Percentiles rank a stretch among this genome's conserved stretches.
Evolutionary conservation across 345 rosid genomes (phyloP).

Genomic region (Syzygium aromaticum): DNA sequence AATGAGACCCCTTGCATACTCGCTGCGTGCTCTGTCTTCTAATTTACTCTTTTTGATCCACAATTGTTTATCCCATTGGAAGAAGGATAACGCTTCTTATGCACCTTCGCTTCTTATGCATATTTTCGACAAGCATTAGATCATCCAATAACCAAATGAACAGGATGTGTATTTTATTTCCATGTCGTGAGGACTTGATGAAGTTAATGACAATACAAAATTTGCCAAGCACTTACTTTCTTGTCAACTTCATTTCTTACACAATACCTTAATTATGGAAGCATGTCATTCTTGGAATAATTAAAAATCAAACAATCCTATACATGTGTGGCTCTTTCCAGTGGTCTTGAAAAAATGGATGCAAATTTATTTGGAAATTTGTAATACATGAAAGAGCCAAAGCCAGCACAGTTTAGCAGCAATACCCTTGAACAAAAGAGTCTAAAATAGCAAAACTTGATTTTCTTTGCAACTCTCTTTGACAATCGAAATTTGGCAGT

Average conservation of each 20-base stretch:
- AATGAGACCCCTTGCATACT: background rate
- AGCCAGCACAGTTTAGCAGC: background rate
- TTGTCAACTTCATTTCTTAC: constrained; percentile 59
- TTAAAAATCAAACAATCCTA: no score
- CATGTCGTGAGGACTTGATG: background rate
- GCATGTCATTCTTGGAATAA: background rate
- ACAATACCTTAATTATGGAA: background rate
- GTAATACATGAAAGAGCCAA: background rate
- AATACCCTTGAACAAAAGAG: background rate
- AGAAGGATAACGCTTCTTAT: background rate
- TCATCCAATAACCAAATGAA: background rate
- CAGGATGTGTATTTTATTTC: background rate
- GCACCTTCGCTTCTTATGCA: background rate
- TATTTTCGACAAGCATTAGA: background rate
- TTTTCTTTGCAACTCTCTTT: background rate
- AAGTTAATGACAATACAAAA: background rate
- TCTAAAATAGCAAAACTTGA: background rate
- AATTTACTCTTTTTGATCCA: background rate
- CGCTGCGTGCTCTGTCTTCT: background rate
- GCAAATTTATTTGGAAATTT: background rate
- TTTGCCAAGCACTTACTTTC: constrained; percentile 35
- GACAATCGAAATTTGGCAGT: background rate
- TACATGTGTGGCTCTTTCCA: background rate
- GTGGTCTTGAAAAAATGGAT: background rate
- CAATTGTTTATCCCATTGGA: background rate